A percentile compares a stretch with the other conserved stretches of the same genome.
Evolutionary conservation across 2,329 filamentous ascomycete species (phyloP).

Genomic region (Parascedosporium putredinis): DNA sequence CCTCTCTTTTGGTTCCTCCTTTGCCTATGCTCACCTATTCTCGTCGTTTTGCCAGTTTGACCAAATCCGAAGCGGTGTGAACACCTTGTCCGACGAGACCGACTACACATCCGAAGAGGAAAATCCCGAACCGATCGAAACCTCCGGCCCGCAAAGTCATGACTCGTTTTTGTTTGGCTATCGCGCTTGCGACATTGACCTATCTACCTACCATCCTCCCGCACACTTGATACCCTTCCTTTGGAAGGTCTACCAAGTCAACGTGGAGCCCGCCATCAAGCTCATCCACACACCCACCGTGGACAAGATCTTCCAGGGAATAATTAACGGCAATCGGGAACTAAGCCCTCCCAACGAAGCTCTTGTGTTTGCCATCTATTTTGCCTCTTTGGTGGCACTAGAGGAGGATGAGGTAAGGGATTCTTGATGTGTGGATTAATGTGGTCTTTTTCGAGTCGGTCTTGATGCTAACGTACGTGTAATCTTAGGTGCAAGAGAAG

Average conservation of each 20-base stretch:
- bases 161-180: conserved; percentile 67
- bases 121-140: conserved; percentile 23
- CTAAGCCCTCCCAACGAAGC: conserved; percentile 48
- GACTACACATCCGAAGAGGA: conserved; percentile 50
- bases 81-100: conserved; percentile 32
- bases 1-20: neutral
- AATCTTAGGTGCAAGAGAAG: conserved; percentile 21
- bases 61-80: conserved; percentile 31
- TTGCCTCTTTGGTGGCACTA: conserved; percentile 46
- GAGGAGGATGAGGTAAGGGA: conserved; percentile 44
- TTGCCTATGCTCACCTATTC: too few species aligned
- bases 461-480: neutral
- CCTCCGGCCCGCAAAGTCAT: conserved; percentile 26
- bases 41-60: too few species aligned
- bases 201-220: conserved; percentile 53
- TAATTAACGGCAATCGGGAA: conserved; percentile 46
- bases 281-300: conserved; percentile 60
- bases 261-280: conserved; percentile 64
- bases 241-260: conserved; percentile 63
- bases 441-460: neutral
- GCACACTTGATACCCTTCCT: conserved; percentile 55
- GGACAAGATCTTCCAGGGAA: conserved; percentile 49
- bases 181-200: conserved; percentile 57
- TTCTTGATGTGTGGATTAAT: neutral
- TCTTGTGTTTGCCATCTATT: conserved; percentile 54